Base-by-base conservation (phyloP, 2,329 filamentous ascomycete species). In the Colletotrichum shisoi region DNA sequence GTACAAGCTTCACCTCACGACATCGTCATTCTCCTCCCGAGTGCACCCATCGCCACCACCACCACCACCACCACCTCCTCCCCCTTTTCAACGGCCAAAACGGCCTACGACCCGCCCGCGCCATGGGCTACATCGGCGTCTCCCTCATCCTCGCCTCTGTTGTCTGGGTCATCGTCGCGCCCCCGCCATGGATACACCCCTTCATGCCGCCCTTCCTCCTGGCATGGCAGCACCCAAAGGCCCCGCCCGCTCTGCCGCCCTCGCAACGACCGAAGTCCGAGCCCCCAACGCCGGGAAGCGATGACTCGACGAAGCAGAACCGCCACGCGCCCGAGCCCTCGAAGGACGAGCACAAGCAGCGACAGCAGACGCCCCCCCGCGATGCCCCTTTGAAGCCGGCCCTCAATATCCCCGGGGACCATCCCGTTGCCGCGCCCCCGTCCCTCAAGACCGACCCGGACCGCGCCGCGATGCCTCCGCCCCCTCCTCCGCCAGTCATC, bases 81-180 rank as follows among this genome's bases (percentile, higher is more conserved):
- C 13, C 12, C 7, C 31, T 27, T 3, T 8, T 51, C 48, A 7
- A 12, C 34, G 44, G 34, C 57, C 19, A 42, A 8, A 17, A 15
- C 34, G 58, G 39, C 61, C 52, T 24, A 46, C 13, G 45, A 45
- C 17, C 9, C 42, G 27, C 37, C 21, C 12, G 21, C 13, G 21
- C 62, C 60, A 89, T 89, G 86, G 84, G 80, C 70, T 75, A 87
- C 72, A 72, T 89, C 69, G 87, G 85, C 70, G 76, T 89, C 70
- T 87, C 87, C n/a, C 79, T 90, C 70, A 80, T 90, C 72, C 75
- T 90, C 70, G 87, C 84, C 49, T 87, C 87, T 0, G 77, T 89
- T 62, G 81, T 89, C 52, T 85, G 84, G 72, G 76, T 89, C 70
- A 78, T 84, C 71, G 80, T 89, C 68, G 82, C 82, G 46, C 83